Evolutionary conservation across 208 protist genomes (phyloP).

Genomic region (Leishmania turanica): DNA sequence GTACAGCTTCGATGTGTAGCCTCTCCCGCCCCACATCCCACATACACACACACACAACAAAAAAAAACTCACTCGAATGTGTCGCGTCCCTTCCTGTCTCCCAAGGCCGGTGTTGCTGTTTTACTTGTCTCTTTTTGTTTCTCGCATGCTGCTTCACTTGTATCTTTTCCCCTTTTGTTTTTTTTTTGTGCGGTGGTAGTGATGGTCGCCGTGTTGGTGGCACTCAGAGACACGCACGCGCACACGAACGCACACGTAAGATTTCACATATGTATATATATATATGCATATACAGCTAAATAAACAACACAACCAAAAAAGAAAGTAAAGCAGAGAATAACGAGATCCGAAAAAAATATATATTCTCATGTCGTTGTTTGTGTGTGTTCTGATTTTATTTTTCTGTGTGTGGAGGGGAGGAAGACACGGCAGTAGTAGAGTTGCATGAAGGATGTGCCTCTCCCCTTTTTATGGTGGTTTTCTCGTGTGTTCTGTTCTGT

Average conservation of each 20-base stretch:
- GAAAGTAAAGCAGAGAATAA: too few species aligned
- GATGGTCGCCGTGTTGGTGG: neutral
- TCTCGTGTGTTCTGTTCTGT: slow-evolving; percentile 1
- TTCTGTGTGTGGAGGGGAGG: neutral
- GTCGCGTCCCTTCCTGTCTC: neutral
- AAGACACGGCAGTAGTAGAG: neutral
- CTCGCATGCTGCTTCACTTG: neutral
- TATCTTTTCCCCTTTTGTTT: too few species aligned
- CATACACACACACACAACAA: neutral
- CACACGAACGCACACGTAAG: neutral
- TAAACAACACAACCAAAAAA: too few species aligned
- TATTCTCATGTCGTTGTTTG: neutral
- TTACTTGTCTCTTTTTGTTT: neutral
- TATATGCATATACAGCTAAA: neutral
- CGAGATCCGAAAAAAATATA: too few species aligned
- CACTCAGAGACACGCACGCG: neutral
- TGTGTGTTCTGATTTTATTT: neutral
- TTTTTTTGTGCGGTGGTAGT: neutral
- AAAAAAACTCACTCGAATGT: neutral
- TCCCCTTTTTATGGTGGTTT: neutral
- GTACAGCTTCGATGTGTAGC: neutral
- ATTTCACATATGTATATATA: neutral
- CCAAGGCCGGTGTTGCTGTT: neutral
- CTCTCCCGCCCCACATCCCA: neutral
- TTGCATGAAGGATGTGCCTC: neutral